Evolutionary conservation across 768 basidiomycete genomes (phyloP).

Genomic region (Pleurotus ostreatus): DNA sequence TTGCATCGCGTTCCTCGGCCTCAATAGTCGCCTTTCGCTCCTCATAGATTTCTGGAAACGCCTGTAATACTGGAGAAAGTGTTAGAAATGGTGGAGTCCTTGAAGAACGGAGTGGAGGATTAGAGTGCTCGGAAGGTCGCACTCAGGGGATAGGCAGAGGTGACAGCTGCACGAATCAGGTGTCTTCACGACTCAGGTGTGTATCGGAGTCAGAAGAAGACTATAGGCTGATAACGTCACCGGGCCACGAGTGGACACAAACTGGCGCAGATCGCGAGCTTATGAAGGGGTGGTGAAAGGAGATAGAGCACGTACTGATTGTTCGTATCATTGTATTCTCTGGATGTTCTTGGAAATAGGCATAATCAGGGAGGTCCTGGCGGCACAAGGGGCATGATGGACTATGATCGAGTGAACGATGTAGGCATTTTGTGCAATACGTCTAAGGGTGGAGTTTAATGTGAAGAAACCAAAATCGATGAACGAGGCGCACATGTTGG

Average conservation of each 20-base stretch:
- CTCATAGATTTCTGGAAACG: slow-evolving; percentile 63
- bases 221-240: slow-evolving; percentile 8
- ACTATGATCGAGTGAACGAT: slow-evolving; percentile 86
- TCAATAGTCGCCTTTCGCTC: slow-evolving; percentile 60
- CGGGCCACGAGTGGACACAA: slow-evolving; percentile 1
- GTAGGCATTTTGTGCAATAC: slow-evolving; percentile 86
- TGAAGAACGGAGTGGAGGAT: neutral
- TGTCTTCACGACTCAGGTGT: neutral
- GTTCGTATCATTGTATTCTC: slow-evolving; percentile 67
- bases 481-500: slow-evolving; percentile 69
- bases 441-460: slow-evolving; percentile 45
- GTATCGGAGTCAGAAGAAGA: slow-evolving; percentile 6
- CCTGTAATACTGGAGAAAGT: slow-evolving; percentile 49
- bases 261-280: slow-evolving; percentile 9
- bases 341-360: slow-evolving; percentile 80
- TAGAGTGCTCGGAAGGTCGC: neutral
- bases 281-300: neutral
- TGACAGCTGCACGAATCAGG: neutral
- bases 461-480: slow-evolving; percentile 1
- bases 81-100: neutral
- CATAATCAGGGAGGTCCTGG: slow-evolving; percentile 65
- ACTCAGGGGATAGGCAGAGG: neutral
- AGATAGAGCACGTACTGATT: slow-evolving; percentile 46
- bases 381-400: slow-evolving; percentile 84
- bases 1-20: slow-evolving; percentile 71